Base-by-base conservation (phyloP, 2,329 filamentous ascomycete species). In the Curvularia spicifera region DNA sequence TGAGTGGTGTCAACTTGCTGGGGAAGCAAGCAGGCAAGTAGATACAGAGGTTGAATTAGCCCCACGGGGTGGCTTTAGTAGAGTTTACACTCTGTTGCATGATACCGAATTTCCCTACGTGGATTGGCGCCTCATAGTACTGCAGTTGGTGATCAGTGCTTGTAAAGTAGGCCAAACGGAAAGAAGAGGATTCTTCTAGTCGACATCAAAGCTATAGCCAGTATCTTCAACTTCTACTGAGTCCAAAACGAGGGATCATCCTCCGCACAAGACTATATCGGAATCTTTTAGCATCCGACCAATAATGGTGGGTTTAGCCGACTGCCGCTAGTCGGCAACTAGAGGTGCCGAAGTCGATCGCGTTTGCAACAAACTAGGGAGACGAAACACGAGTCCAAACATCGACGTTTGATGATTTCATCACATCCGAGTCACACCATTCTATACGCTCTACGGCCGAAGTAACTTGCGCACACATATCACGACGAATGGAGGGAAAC, bases 311-410 rank as follows among this genome's bases (percentile, higher is more conserved):
- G 33, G n/a, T 8, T 46, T 51, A 18, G 6, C 35, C 45, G 9
- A 50, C 40, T 47, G 42, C 33, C 52, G 18, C 50, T 60, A 62
- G 53, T 42, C 35, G 52, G 33, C n/a, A 29, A 47, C 29, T 44
- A 47, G 45, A n/a, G 40, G 29, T 55, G 39, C 57, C 51, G 35
- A 53, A 46, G 52, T 24, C 51, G 51, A 60, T 62, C 49, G 33
- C 22, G 42, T 58, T 56, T 44, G 60, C 47, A 43, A 45, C 57
- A 61, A 48, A 47, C 40, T 56, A 31, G 13, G 31, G 35, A 61
- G 53, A 33, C 61, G 64, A 71, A 71, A 71, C 68, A 64, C 63
- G 33, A 68, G 49, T 60, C 61, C 58, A 73, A 71, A 73, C 71
- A 67, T 65, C 53, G 49, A 39, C 37, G 70, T 73, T 68, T 71